Base-by-base conservation (phyloP, 805 yeast species). In the Starmerella powellii region DNA sequence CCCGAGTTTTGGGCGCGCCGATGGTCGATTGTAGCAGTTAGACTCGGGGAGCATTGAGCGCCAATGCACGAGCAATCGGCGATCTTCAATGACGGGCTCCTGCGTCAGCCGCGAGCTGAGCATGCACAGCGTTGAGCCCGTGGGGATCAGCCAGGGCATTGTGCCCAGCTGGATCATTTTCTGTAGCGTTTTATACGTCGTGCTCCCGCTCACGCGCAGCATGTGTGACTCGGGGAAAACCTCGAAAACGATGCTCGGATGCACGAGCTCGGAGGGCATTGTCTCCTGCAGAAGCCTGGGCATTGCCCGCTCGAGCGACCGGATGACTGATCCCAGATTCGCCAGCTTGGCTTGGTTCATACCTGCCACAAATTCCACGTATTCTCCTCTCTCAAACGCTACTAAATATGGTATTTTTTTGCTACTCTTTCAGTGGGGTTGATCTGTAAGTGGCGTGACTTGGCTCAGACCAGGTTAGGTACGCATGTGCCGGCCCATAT, bases 211-310 rank as follows among this genome's bases (percentile, higher is more conserved):
- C 24, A 58, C 55, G 16, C 45, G 42, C 13, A 61, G 52, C 37
- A 47, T 48, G 34, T 53, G 60, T 8, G 56, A 41, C 40, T 54
- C 60, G 24, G 63, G 63, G 36, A 57, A 49, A 16, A 60, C 35
- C 23, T 43, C 48, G 35, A 60, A 49, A 11, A 41, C 37, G 31
- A 60, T 51, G 34, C 54, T 47, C 27, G 48, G 52, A 34, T 59
- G 53, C 30, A 60, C 47, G n/a, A 60, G 37, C 10, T 45, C 42
- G 26, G 41, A 24, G 2, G 63, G 61, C 34, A 59, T 46, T 1
- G 51, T 44, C 21, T 37, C 34, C 21, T 49, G 49, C 23, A 59
- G 54, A 42, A 60, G 41, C 10, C 37, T 37, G 11, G 64, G 63
- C 27, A 56, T 50, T 3, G 44, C 38, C 11, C 33, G 24, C 41